Percentiles rank a stretch among this genome's conserved stretches.
Evolutionary conservation across 257 asterid genomes (phyloP).

Genomic region (Solanum paucissectum): DNA sequence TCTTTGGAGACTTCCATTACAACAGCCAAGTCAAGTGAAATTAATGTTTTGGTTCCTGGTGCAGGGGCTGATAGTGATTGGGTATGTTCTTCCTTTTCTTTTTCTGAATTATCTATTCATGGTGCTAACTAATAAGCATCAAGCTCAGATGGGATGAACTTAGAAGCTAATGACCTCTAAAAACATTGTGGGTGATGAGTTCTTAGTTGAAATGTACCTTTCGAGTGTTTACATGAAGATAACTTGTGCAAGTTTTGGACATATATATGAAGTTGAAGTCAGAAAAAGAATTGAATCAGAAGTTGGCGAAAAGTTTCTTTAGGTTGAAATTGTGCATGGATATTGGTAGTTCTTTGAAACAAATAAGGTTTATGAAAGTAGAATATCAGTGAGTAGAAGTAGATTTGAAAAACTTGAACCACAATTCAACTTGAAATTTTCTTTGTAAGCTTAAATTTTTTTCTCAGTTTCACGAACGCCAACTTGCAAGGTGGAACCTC

Average conservation of each 20-base stretch:
- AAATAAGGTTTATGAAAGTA: neutral
- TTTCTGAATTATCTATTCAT: neutral
- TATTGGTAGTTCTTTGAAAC: neutral
- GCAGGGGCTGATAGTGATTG: constrained; percentile 76
- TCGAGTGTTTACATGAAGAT: neutral
- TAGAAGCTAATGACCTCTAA: neutral
- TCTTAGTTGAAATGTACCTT: neutral
- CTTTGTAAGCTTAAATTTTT: neutral
- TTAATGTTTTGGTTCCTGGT: constrained; percentile 83
- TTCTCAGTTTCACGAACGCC: neutral
- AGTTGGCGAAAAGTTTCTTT: neutral
- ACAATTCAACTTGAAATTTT: neutral
- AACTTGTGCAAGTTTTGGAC: neutral
- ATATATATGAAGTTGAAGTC: neutral
- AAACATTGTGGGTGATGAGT: neutral
- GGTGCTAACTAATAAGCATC: neutral
- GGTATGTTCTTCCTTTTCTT: constrained; percentile 31
- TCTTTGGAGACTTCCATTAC: constrained; percentile 80
- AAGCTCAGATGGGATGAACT: neutral
- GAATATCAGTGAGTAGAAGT: neutral
- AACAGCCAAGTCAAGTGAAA: constrained; percentile 90
- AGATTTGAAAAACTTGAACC: neutral
- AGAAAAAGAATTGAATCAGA: neutral
- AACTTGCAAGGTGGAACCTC: neutral
- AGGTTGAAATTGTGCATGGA: neutral